These are phyloP conservation scores for Citeromyces matritensis DNA, from an alignment of 805 yeast species.

Conservation along the genomic window DNA sequence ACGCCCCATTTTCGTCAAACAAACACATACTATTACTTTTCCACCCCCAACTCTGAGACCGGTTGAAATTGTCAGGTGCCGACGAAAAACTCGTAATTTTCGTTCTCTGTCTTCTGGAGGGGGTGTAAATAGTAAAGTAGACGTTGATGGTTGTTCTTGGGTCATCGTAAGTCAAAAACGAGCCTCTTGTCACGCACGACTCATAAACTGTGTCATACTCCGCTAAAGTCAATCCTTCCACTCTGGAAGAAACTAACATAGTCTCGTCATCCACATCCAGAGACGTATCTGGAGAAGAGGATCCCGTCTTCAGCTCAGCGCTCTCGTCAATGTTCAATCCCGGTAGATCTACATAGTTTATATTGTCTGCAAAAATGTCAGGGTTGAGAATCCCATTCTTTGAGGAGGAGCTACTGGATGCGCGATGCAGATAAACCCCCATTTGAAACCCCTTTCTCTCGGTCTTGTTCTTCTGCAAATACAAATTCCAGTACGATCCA, in stretches of 20 bases:
- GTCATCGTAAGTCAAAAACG: slow-evolving; percentile 27
- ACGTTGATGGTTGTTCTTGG: slow-evolving; percentile 27
- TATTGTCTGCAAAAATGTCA: slow-evolving; percentile 15
- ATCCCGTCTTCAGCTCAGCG: not conserved
- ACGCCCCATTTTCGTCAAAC: slow-evolving; percentile 30
- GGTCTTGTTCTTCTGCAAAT: slow-evolving; percentile 28
- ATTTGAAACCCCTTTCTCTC: slow-evolving; percentile 27
- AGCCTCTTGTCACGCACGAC: slow-evolving; percentile 3
- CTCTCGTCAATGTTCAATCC: slow-evolving; percentile 4
- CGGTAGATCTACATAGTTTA: slow-evolving; percentile 11
- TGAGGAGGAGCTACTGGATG: slow-evolving; percentile 20
- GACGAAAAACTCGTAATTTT: slow-evolving; percentile 37
- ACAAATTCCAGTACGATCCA: slow-evolving; percentile 46
- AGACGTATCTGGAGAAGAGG: not conserved
- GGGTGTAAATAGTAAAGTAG: slow-evolving; percentile 39
- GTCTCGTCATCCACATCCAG: slow-evolving; percentile 6
- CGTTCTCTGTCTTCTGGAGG: slow-evolving; percentile 27
- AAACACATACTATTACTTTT: slow-evolving; percentile 37
- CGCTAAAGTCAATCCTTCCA: slow-evolving; percentile 1
- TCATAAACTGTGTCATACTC: slow-evolving; percentile 3
- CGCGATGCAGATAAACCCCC: slow-evolving; percentile 42
- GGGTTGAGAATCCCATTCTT: slow-evolving; percentile 23
- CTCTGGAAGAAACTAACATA: no score
- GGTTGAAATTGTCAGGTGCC: slow-evolving; percentile 34
- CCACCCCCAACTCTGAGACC: slow-evolving; percentile 52